Conservation (phyloP, 2,329 filamentous ascomycete genomes). For the Pseudocercospora musae region DNA sequence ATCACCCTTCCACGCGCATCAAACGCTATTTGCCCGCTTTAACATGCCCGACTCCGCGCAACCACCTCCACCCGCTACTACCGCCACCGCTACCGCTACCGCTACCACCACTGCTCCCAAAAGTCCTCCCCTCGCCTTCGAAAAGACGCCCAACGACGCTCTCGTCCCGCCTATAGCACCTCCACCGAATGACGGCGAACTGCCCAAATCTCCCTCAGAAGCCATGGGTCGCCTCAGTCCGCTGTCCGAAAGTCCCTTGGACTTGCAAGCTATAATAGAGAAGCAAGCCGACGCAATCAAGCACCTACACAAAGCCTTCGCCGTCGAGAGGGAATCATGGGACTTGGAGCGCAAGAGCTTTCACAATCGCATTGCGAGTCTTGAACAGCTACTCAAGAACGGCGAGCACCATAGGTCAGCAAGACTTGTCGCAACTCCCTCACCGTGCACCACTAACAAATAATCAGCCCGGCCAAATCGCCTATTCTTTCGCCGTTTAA, state of each 20-base stretch:
- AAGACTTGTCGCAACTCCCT: neutral
- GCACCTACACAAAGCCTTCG: conserved; percentile 35
- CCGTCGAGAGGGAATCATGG: conserved; percentile 36
- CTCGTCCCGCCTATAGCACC: conserved; percentile 27
- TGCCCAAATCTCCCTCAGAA: conserved; percentile 15
- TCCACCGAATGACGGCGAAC: conserved; percentile 4
- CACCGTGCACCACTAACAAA: conserved; percentile 8
- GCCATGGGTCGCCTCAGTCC: conserved; percentile 26
- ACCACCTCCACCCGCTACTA: conserved; percentile 24
- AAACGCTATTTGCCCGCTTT: neutral
- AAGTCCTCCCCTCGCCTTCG: conserved; percentile 37
- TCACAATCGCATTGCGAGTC: conserved; percentile 33
- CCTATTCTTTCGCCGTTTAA: conserved; percentile 32
- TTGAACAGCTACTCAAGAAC: conserved; percentile 35
- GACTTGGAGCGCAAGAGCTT: conserved; percentile 33
- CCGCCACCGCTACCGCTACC: no score
- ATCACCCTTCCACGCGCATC: conserved; percentile 2
- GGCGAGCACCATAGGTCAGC: conserved; percentile 36
- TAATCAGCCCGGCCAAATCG: conserved; percentile 35
- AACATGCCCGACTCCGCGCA: conserved; percentile 4
- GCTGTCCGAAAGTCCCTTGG: conserved; percentile 18
- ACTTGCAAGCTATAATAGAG: conserved; percentile 35
- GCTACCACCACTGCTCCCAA: conserved; percentile 25
- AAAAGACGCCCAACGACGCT: conserved; percentile 35
- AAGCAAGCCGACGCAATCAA: conserved; percentile 35